Percentiles rank a stretch among this genome's conserved stretches.
These are phyloP conservation scores for Botrytis fabae DNA, from an alignment of 2,329 filamentous ascomycete species.

Conservation along the genomic window DNA sequence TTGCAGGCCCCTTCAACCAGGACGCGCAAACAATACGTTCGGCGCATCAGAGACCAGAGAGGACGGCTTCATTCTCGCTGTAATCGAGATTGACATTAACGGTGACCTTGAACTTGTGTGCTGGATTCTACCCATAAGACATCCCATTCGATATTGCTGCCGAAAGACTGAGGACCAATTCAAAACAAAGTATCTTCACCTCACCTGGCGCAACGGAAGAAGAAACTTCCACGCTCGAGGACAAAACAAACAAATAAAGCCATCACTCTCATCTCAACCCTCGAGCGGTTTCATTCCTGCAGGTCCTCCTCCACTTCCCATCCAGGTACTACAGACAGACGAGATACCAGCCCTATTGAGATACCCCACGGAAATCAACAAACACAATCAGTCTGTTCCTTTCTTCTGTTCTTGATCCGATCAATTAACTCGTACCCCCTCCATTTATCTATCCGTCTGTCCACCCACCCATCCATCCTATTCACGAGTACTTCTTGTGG, in stretches of 20 bases:
- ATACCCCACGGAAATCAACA: slow-evolving; percentile 13
- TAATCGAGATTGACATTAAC: background rate
- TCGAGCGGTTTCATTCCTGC: background rate
- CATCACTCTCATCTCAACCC: background rate
- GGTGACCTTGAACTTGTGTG: background rate
- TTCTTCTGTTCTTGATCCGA: background rate
- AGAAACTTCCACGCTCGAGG: background rate
- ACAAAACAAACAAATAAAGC: background rate
- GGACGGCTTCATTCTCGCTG: background rate
- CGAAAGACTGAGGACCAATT: background rate
- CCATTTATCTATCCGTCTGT: background rate
- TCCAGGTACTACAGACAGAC: background rate
- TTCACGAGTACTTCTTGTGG: background rate
- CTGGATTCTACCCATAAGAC: background rate
- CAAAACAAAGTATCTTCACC: background rate
- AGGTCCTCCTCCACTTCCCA: background rate
- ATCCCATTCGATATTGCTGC: background rate
- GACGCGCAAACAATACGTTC: background rate
- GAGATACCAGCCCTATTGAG: background rate
- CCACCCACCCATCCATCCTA: background rate
- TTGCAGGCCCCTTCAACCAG: background rate
- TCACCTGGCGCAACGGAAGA: background rate
- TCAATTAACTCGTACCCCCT: background rate
- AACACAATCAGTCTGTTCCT: background rate
- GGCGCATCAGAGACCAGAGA: background rate